phyloP scores from a whole-genome alignment of 306 rosid genomes.

The Quercus alba region DNA sequence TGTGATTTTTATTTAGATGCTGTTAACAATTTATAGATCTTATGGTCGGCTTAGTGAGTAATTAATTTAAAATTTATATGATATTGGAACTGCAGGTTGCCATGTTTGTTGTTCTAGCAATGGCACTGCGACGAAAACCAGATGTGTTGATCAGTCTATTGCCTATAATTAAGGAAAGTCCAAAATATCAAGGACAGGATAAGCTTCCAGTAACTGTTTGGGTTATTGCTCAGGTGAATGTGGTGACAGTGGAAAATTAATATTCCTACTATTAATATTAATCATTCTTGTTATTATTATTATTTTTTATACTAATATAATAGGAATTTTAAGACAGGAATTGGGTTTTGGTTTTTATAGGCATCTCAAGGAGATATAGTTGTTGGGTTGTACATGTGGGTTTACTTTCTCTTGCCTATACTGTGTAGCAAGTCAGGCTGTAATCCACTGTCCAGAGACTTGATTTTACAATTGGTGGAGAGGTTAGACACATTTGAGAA shows the following conservation, averaged over 20 bases:
- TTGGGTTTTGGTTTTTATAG: constrained; percentile 22
- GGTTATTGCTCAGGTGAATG: constrained; percentile 47
- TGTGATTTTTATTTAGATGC: neutral
- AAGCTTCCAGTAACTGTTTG: constrained; percentile 41
- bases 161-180: constrained; percentile 37
- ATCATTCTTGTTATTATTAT: neutral
- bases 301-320: too few species aligned
- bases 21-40: neutral
- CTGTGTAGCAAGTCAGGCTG: constrained; percentile 41
- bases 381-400: constrained; percentile 43
- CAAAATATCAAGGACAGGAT: constrained; percentile 41
- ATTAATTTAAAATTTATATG: constrained; percentile 1
- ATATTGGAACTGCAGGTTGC: constrained; percentile 40
- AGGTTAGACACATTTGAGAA: constrained; percentile 33
- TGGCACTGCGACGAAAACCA: constrained; percentile 43
- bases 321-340: constrained; percentile 10
- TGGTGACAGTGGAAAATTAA: neutral
- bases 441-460: constrained; percentile 45
- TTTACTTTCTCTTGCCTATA: constrained; percentile 41
- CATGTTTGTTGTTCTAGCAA: constrained; percentile 44
- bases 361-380: constrained; percentile 43
- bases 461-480: constrained; percentile 47
- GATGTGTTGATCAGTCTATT: constrained; percentile 44
- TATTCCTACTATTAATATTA: neutral
- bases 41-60: neutral